These are phyloP conservation scores for Naganishia vaughanmartiniae DNA, from an alignment of 768 basidiomycete species.

Conservation along the genomic window DNA sequence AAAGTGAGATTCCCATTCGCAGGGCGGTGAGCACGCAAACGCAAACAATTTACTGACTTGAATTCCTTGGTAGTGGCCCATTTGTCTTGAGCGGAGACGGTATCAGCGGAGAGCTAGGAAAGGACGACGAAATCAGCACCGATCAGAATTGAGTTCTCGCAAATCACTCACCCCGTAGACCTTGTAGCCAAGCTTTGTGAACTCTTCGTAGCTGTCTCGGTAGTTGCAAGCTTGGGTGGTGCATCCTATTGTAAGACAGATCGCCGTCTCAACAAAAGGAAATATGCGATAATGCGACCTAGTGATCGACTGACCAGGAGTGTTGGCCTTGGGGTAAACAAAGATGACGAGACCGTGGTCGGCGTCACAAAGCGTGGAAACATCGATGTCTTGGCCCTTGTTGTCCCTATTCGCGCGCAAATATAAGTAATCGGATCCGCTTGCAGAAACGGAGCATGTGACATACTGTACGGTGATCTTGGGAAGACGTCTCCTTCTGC, in stretches of 20 bases:
- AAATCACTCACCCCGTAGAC: constrained; percentile 66
- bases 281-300: background rate
- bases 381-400: constrained; percentile 72
- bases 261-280: constrained; percentile 7
- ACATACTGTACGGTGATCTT: constrained; percentile 63
- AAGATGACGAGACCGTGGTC: constrained; percentile 73
- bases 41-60: constrained; percentile 49
- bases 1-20: background rate
- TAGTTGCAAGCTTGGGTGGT: constrained; percentile 90
- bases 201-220: constrained; percentile 76
- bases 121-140: background rate
- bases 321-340: constrained; percentile 51
- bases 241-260: constrained; percentile 67
- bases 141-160: background rate
- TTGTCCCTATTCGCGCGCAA: constrained; percentile 59
- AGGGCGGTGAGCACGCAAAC: too few species aligned
- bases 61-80: constrained; percentile 66
- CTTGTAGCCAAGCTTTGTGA: constrained; percentile 64
- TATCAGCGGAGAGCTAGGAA: constrained; percentile 55
- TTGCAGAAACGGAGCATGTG: background rate
- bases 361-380: constrained; percentile 60
- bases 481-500: constrained; percentile 74
- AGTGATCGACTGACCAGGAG: constrained; percentile 32
- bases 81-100: constrained; percentile 66
- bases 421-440: background rate